phyloP scores from a whole-genome alignment of 2,329 filamentous ascomycete genomes.

The Fusarium chaquense region DNA sequence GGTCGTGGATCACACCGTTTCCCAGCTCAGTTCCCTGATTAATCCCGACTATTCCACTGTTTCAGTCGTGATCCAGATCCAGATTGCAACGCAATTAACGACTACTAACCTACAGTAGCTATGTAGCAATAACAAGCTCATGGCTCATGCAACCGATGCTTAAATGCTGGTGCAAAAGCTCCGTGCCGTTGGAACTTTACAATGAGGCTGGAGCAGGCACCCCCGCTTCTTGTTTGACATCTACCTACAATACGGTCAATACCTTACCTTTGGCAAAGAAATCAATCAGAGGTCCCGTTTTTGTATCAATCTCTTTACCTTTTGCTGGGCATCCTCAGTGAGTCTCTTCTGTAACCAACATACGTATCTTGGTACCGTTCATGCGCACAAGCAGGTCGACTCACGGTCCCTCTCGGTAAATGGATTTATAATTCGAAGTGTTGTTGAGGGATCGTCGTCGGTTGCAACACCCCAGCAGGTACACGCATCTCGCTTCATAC shows the following conservation, averaged over 20 bases:
- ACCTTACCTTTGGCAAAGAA: slow-evolving; percentile 12
- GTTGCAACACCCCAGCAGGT: slow-evolving; percentile 35
- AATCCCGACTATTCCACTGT: slow-evolving; percentile 24
- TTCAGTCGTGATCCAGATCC: slow-evolving; percentile 13
- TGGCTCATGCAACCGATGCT: slow-evolving; percentile 6
- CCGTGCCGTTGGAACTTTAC: slow-evolving; percentile 18
- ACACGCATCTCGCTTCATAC: slow-evolving; percentile 10
- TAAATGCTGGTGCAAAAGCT: slow-evolving; percentile 32
- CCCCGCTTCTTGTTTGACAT: slow-evolving; percentile 22
- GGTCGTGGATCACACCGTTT: slow-evolving; percentile 14
- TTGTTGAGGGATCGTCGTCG: slow-evolving; percentile 36
- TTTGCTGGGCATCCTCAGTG: not conserved
- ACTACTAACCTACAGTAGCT: not conserved
- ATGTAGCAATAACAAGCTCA: slow-evolving; percentile 11
- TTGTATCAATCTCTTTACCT: slow-evolving; percentile 5
- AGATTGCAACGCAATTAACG: not conserved
- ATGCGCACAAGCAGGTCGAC: not conserved
- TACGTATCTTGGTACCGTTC: not conserved
- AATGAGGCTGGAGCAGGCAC: slow-evolving; percentile 16
- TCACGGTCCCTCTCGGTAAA: slow-evolving; percentile 9
- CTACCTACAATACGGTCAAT: not conserved
- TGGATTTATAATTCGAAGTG: slow-evolving; percentile 24
- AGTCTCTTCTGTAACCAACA: not conserved
- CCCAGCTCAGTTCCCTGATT: slow-evolving; percentile 15
- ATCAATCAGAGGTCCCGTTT: slow-evolving; percentile 19